phyloP scores from a whole-genome alignment of 176 grass and related monocot genomes.

The Elymus sibiricus region DNA sequence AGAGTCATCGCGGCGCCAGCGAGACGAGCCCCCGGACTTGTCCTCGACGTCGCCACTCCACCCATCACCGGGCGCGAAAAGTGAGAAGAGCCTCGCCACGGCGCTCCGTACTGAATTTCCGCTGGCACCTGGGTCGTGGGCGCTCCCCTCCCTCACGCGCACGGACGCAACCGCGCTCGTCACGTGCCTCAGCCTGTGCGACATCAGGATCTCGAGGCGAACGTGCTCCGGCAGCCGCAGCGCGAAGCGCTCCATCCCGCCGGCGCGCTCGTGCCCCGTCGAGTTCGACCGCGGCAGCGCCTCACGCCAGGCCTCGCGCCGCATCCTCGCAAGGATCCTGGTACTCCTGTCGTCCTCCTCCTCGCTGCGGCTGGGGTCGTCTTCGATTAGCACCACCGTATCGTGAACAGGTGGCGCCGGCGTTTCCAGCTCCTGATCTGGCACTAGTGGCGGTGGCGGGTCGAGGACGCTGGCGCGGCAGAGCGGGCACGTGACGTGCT shows the following conservation, averaged over 20 bases:
- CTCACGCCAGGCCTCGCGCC: slow-evolving; percentile 8
- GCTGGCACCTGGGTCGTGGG: not conserved
- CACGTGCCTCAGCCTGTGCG: slow-evolving; percentile 47
- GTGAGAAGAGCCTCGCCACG: not conserved
- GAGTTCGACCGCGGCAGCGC: slow-evolving; percentile 36
- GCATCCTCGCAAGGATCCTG: slow-evolving; percentile 16
- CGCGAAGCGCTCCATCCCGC: slow-evolving; percentile 31
- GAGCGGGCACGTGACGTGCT: slow-evolving; percentile 47
- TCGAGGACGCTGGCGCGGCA: slow-evolving; percentile 47
- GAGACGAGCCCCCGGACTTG: too few relatives aligned
- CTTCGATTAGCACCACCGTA: slow-evolving; percentile 5
- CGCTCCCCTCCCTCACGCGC: slow-evolving; percentile 13
- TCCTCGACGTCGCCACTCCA: slow-evolving; percentile 22
- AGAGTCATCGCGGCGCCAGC: too few relatives aligned
- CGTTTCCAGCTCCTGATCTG: not conserved
- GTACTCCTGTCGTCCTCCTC: slow-evolving; percentile 17
- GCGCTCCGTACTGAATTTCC: not conserved
- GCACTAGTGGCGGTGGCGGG: not conserved
- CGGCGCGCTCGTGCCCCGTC: slow-evolving; percentile 15
- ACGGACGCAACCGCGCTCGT: slow-evolving; percentile 39
- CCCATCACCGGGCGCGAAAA: slow-evolving; percentile 2
- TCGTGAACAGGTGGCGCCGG: not conserved
- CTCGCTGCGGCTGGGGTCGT: not conserved
- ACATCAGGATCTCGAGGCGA: slow-evolving; percentile 40
- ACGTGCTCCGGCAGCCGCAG: slow-evolving; percentile 56